These are phyloP conservation scores for Cyberlindnera mississippiensis DNA, from an alignment of 805 yeast genomes.

Conservation along the genomic window DNA sequence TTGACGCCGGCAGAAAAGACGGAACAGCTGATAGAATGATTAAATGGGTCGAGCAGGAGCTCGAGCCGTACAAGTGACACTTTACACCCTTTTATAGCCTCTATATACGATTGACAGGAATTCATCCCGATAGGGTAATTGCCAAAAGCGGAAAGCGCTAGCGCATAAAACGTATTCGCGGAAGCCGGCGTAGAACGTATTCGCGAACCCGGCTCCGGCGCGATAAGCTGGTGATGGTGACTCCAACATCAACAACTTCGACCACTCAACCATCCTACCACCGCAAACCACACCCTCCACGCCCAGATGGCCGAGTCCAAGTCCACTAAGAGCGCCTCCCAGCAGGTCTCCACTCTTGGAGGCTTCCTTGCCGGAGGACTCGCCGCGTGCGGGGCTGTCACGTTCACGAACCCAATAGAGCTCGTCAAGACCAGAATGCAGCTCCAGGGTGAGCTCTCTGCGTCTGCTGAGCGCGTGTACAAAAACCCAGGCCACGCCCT, in stretches of 20 bases:
- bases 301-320: constrained; percentile 3
- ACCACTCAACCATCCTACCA: too few species aligned
- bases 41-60: constrained; percentile 31
- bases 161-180: too few species aligned
- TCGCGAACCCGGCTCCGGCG: too few species aligned
- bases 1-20: constrained; percentile 30
- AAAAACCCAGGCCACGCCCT: constrained; percentile 86
- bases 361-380: constrained; percentile 88
- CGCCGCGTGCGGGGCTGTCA: constrained; percentile 98
- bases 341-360: constrained; percentile 59
- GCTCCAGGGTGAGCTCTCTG: constrained; percentile 84
- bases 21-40: constrained; percentile 33
- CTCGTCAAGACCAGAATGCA: constrained; percentile 95
- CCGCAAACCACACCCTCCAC: too few species aligned
- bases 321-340: constrained; percentile 41
- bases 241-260: too few species aligned
- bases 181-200: too few species aligned
- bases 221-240: too few species aligned
- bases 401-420: constrained; percentile 94
- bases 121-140: too few species aligned
- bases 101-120: too few species aligned
- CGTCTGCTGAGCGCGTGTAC: constrained; percentile 52
- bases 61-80: background rate
- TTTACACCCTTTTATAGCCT: too few species aligned
- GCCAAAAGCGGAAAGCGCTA: too few species aligned